phyloP scores from a whole-genome alignment of 2,329 filamentous ascomycete genomes.

The Paecilomyces sp. region DNA sequence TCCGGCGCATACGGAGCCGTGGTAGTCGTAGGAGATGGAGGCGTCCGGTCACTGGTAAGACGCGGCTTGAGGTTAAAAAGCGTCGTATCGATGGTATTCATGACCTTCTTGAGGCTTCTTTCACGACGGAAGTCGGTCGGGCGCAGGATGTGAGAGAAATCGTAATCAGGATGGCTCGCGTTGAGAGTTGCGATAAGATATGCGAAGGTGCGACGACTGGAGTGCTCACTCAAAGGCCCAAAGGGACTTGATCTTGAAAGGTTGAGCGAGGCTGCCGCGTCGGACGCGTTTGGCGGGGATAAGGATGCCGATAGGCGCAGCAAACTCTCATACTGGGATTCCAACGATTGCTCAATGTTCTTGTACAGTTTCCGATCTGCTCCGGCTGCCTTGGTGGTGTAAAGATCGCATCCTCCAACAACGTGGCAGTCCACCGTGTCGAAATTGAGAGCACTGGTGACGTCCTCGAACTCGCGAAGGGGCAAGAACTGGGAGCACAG shows the following conservation, averaged over 20 bases:
- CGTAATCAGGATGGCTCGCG: constrained; percentile 91
- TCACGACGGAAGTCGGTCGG: constrained; percentile 87
- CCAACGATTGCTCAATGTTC: constrained; percentile 84
- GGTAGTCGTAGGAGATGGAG: constrained; percentile 35
- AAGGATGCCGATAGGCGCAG: constrained; percentile 80
- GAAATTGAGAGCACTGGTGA: constrained; percentile 91
- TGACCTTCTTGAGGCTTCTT: constrained; percentile 69
- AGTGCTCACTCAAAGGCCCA: constrained; percentile 78
- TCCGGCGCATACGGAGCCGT: constrained; percentile 40
- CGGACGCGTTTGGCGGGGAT: constrained; percentile 70
- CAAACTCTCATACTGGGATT: constrained; percentile 83
- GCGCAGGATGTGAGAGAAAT: constrained; percentile 87
- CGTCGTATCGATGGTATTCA: constrained; percentile 80
- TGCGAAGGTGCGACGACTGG: constrained; percentile 84
- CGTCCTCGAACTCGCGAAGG: constrained; percentile 80
- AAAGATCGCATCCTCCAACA: constrained; percentile 88
- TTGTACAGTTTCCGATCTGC: constrained; percentile 97
- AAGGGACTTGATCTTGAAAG: constrained; percentile 86
- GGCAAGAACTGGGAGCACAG: constrained; percentile 67
- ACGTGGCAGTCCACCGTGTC: constrained; percentile 89
- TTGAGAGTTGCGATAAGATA: constrained; percentile 96
- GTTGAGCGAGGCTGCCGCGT: constrained; percentile 61
- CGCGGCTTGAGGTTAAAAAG: constrained; percentile 77
- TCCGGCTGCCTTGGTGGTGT: constrained; percentile 93
- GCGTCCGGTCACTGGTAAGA: constrained; percentile 32